Evolutionary conservation across 2,329 filamentous ascomycete genomes (phyloP).

Genomic region (Xylaria sp.): DNA sequence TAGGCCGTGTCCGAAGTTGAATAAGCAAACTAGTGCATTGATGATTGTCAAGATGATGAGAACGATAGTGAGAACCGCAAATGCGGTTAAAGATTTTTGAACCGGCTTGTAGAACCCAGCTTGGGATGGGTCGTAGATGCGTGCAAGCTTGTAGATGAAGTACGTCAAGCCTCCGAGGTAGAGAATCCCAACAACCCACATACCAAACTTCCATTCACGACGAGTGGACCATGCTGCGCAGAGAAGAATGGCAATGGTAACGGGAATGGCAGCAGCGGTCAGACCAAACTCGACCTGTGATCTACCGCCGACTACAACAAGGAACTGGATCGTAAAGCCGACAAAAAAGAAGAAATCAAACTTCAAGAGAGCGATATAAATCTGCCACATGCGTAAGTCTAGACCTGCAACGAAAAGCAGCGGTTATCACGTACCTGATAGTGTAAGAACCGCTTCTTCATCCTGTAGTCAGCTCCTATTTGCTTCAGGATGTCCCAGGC

Average conservation of each 20-base stretch:
- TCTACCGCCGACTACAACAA: slow-evolving; percentile 84
- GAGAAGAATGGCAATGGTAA: slow-evolving; percentile 90
- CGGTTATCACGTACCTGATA: slow-evolving; percentile 77
- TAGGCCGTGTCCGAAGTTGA: slow-evolving; percentile 89
- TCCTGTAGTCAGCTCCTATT: slow-evolving; percentile 94
- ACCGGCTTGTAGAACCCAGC: slow-evolving; percentile 77
- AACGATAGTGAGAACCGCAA: slow-evolving; percentile 91
- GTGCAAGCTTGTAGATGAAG: slow-evolving; percentile 97
- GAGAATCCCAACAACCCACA: slow-evolving; percentile 80
- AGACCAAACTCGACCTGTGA: slow-evolving; percentile 82
- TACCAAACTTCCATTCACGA: slow-evolving; percentile 82
- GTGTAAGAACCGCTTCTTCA: slow-evolving; percentile 96
- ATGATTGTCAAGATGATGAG: slow-evolving; percentile 88
- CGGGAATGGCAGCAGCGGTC: slow-evolving; percentile 88
- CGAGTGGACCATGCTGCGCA: slow-evolving; percentile 87
- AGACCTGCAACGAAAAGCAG: not conserved
- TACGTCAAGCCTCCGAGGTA: slow-evolving; percentile 92
- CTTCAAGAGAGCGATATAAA: slow-evolving; percentile 97
- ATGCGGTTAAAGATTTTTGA: slow-evolving; percentile 87
- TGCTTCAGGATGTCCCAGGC: slow-evolving; percentile 99
- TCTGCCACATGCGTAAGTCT: slow-evolving; percentile 63
- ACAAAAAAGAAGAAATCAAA: slow-evolving; percentile 99
- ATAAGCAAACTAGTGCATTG: slow-evolving; percentile 87
- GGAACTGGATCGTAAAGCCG: slow-evolving; percentile 96
- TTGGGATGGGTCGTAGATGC: slow-evolving; percentile 82